Evolutionary conservation across 192 early-diverging fungal species (phyloP).

Genomic region (Podila verticillata): DNA sequence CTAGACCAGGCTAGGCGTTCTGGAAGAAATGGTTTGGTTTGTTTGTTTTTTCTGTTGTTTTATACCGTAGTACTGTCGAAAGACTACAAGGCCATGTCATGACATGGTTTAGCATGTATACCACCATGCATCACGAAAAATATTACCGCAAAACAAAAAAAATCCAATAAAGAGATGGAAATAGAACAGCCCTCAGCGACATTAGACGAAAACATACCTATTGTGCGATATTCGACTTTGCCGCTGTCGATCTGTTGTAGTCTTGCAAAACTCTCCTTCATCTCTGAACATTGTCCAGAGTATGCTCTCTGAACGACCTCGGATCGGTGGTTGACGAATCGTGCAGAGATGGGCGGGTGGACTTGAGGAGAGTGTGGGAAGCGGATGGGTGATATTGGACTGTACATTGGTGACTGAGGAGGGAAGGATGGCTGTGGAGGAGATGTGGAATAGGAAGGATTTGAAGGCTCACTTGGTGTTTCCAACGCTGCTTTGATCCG

Average conservation of each 20-base stretch:
- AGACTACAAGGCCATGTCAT: too few relatives aligned
- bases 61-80: not conserved
- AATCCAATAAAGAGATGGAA: not conserved
- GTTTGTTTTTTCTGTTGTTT: not conserved
- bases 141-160: too few relatives aligned
- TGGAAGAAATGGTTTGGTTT: too few relatives aligned
- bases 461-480: not conserved
- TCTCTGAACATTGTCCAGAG: slow-evolving; percentile 29
- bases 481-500: slow-evolving; percentile 39
- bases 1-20: too few relatives aligned
- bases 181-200: not conserved
- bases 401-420: not conserved
- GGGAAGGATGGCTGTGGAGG: not conserved
- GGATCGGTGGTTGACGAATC: slow-evolving; percentile 6
- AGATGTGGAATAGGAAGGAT: not conserved
- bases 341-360: not conserved
- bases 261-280: slow-evolving; percentile 28
- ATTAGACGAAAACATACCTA: slow-evolving; percentile 36
- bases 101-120: too few relatives aligned
- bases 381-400: not conserved
- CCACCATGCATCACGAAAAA: too few relatives aligned
- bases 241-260: slow-evolving; percentile 35
- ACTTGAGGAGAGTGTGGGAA: not conserved
- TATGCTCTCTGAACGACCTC: slow-evolving; percentile 28
- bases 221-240: slow-evolving; percentile 48